Percentiles rank a stretch among this genome's conserved stretches.
Conservation (phyloP, 1,284 basidiomycete genomes). For the Cutaneotrichosporon sp. region DNA sequence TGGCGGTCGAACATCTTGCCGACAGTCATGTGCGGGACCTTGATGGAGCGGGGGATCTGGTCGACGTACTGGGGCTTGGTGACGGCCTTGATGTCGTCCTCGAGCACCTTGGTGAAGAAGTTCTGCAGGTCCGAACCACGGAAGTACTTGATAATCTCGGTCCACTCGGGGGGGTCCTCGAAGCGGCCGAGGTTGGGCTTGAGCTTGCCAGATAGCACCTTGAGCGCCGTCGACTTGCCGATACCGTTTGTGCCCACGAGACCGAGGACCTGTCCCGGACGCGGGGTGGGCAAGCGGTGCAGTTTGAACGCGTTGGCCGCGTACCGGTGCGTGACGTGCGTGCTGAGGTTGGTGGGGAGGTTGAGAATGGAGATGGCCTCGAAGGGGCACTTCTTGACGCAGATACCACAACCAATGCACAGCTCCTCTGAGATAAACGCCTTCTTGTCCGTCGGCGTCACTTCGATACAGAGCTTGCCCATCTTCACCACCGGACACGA, state of each 20-base stretch:
- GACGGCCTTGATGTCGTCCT: conserved; percentile 93
- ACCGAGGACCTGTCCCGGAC: conserved; percentile 91
- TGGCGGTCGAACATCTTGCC: conserved; percentile 72
- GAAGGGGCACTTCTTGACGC: conserved; percentile 98
- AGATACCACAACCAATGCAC: conserved; percentile 96
- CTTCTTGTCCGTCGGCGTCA: conserved; percentile 88
- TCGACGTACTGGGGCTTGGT: conserved; percentile 99
- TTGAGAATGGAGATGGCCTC: conserved; percentile 98
- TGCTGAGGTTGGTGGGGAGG: conserved; percentile 88
- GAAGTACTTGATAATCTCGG: conserved; percentile 95
- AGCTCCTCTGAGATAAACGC: conserved; percentile 95
- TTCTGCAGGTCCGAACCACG: conserved; percentile 95
- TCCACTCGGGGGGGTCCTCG: conserved; percentile 88
- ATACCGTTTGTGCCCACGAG: conserved; percentile 98
- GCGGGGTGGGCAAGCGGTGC: conserved; percentile 87
- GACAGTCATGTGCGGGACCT: conserved; percentile 73
- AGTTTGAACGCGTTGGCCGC: conserved; percentile 97
- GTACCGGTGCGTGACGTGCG: conserved; percentile 93
- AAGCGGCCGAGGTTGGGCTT: conserved; percentile 60
- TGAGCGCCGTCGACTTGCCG: conserved; percentile 92
- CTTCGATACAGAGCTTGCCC: conserved; percentile 98
- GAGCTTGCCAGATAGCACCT: conserved; percentile 89
- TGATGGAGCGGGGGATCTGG: conserved; percentile 92
- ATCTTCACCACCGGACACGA: conserved; percentile 98
- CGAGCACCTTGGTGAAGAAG: conserved; percentile 97